These are phyloP conservation scores for Apiotrichum akiyoshidainum DNA, from an alignment of 1,284 basidiomycete genomes.

Conservation along the genomic window DNA sequence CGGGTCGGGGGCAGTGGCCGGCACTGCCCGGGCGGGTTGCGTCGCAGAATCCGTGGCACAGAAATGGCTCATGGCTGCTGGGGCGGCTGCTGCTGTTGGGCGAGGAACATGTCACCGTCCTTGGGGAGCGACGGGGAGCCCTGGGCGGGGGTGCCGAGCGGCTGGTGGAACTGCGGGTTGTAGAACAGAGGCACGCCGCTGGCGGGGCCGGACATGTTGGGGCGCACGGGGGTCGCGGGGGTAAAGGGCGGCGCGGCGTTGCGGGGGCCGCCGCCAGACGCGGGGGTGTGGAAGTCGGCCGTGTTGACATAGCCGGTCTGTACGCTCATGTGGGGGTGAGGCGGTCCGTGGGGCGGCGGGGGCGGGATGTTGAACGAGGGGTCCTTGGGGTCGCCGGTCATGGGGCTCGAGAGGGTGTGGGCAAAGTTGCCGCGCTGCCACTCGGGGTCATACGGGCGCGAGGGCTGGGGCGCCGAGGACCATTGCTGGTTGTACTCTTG, in stretches of 20 bases:
- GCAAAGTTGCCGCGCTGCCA: slow-evolving; percentile 9
- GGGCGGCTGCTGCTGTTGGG: neutral
- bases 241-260: neutral
- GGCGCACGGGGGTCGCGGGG: slow-evolving; percentile 4
- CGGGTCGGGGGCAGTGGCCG: neutral
- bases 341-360: neutral
- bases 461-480: slow-evolving; percentile 6
- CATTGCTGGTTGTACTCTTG: slow-evolving; percentile 8
- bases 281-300: neutral
- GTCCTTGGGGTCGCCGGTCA: slow-evolving; percentile 2
- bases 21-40: neutral
- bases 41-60: neutral
- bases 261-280: neutral
- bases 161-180: slow-evolving; percentile 10
- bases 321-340: neutral
- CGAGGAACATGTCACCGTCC: neutral
- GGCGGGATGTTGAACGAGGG: neutral
- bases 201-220: neutral
- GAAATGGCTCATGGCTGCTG: neutral
- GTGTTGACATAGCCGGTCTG: slow-evolving; percentile 2
- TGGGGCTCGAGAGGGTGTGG: slow-evolving; percentile 11
- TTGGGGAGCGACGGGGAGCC: neutral
- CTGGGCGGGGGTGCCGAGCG: neutral
- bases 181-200: slow-evolving; percentile 7
- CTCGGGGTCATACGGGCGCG: slow-evolving; percentile 9